Evolutionary conservation across 1,139 yeast species (phyloP), one percentile per base, ranked within the genome.

Genomic region (Suhomyces anneliseae): DNA sequence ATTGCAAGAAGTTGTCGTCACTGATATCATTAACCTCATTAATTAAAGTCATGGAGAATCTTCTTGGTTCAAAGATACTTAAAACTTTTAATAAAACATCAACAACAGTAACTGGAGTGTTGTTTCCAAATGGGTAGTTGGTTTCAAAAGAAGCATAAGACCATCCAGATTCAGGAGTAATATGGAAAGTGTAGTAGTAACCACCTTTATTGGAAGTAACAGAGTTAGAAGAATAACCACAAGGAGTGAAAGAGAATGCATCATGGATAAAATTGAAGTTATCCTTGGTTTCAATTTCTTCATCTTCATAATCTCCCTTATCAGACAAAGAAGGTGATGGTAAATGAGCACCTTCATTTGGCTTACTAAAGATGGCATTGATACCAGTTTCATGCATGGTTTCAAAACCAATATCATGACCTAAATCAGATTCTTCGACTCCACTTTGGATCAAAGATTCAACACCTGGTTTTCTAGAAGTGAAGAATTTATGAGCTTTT

Each of bases 101-200:
- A 32, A 72, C 60, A 56, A 84, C 79, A 42, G 75, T 69, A 42
- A 78, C 64, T 9, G 54, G 55, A 34, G 60, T 49, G 36, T 64
- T 64, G 45, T 66, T 65, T 12, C 72, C 66, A 50, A 74, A 74
- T 9, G 85, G 82, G 42, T 83, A 89, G 64, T 89, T 93, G 15
- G 97, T 84, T 65, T 93, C 98, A 68, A 92, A 93, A 12, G 96
- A 88, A 11, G 98, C 98, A 68, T 93, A 93, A 3, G 97, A 89
- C 90, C 96, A 93, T 31, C 93, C 96, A 15, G 76, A 66, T 65
- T 93, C 98, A 0, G 99, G 99, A 0, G 99, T 93, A 37, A 93
- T 88, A 65, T 93, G 99, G 52, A 92, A 76, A 14, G 98, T 93
- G 64, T 89, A 90, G 70, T 92, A 93, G 64, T 79, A 80, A 26